Percentiles rank a stretch among this genome's conserved stretches.
Conservation (phyloP, 2,329 filamentous ascomycete genomes). For the Aspergillus hortae region DNA sequence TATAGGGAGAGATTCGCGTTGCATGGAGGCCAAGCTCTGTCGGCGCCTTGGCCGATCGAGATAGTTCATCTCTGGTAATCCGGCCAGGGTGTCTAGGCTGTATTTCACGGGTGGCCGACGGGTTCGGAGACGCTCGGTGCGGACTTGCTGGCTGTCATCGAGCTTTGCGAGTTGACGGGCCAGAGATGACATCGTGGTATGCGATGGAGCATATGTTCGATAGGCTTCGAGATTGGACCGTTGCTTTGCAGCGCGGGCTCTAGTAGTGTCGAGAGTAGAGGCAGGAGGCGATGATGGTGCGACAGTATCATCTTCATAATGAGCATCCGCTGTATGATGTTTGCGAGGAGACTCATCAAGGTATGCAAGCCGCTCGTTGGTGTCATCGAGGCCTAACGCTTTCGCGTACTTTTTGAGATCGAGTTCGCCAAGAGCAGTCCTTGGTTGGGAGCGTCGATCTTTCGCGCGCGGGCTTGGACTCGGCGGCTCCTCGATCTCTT, state of each 20-base stretch:
- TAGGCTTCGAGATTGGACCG: slow-evolving; percentile 18
- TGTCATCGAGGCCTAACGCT: slow-evolving; percentile 23
- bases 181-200: slow-evolving; percentile 25
- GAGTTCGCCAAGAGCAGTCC: slow-evolving; percentile 13
- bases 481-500: slow-evolving; percentile 29
- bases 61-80: slow-evolving; percentile 13
- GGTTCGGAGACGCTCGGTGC: slow-evolving; percentile 19
- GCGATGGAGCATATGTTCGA: slow-evolving; percentile 20
- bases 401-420: slow-evolving; percentile 22
- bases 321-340: slow-evolving; percentile 7
- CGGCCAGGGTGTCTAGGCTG: slow-evolving; percentile 27
- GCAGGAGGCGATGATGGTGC: slow-evolving; percentile 33
- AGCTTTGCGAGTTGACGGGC: slow-evolving; percentile 15
- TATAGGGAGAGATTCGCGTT: slow-evolving; percentile 24
- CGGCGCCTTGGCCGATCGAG: slow-evolving; percentile 20
- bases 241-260: slow-evolving; percentile 17
- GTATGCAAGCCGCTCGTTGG: slow-evolving; percentile 24
- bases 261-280: slow-evolving; percentile 21
- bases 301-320: slow-evolving; percentile 14
- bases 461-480: slow-evolving; percentile 36
- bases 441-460: slow-evolving; percentile 16
- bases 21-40: slow-evolving; percentile 19
- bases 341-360: slow-evolving; percentile 19
- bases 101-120: slow-evolving; percentile 26
- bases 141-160: slow-evolving; percentile 17